Evolutionary conservation across 306 rosid genomes (phyloP).

Genomic region (Begonia fuchsioides): DNA sequence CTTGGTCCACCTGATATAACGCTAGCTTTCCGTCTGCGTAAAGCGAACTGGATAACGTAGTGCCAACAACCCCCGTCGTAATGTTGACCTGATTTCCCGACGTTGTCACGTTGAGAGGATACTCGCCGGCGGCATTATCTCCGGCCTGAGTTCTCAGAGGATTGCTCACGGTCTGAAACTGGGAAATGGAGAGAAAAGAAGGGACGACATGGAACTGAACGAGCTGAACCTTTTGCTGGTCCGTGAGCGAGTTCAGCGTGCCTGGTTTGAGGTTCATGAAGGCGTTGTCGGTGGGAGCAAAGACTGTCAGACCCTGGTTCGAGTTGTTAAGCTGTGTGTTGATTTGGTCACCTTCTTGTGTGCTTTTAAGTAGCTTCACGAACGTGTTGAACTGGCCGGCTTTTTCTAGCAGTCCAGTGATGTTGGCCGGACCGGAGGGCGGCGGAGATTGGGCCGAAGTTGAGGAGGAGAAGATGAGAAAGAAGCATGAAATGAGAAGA

Average conservation of each 20-base stretch:
- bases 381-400: slow-evolving; percentile 87
- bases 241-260: slow-evolving; percentile 43
- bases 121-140: slow-evolving; percentile 46
- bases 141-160: slow-evolving; percentile 92
- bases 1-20: slow-evolving; percentile 71
- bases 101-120: slow-evolving; percentile 71
- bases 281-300: slow-evolving; percentile 87
- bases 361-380: slow-evolving; percentile 43
- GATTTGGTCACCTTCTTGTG: slow-evolving; percentile 51
- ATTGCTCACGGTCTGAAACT: slow-evolving; percentile 71
- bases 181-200: slow-evolving; percentile 34
- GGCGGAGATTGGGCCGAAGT: slow-evolving; percentile 17
- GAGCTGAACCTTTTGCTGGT: slow-evolving; percentile 57
- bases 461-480: background rate
- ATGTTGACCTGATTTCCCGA: slow-evolving; percentile 74
- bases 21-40: slow-evolving; percentile 53
- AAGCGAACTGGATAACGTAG: slow-evolving; percentile 50
- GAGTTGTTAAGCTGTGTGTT: slow-evolving; percentile 67
- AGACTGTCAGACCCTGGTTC: slow-evolving; percentile 70
- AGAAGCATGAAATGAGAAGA: background rate
- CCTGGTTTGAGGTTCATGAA: slow-evolving; percentile 57
- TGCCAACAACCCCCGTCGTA: slow-evolving; percentile 62
- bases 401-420: slow-evolving; percentile 56
- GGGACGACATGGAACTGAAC: slow-evolving; percentile 72
- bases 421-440: slow-evolving; percentile 58